Base-by-base conservation (phyloP, 768 basidiomycete genomes). In the Tylopilus rubrobrunneus region DNA sequence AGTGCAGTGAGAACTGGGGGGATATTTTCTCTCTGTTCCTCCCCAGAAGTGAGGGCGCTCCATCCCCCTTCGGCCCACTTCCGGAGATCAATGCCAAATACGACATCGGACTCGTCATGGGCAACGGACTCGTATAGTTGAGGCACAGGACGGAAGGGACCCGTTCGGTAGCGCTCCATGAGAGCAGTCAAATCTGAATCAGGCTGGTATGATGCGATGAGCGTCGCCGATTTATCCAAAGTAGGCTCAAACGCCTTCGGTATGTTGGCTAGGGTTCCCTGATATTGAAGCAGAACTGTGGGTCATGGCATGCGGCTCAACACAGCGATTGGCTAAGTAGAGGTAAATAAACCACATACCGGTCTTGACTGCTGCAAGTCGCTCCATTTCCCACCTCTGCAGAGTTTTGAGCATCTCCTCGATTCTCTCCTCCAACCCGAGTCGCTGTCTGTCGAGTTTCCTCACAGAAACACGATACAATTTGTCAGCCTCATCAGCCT, bases 161-260 rank as follows among this genome's bases (percentile, higher is more conserved):
- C 95, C 1, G 93, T 96, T 51, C 95, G 83, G 67, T 93, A 92
- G 11, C 90, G 86, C 68, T 97, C 94, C 56, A 97, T 93, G 47
- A 96, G 80, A 10, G 89, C 92, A 12, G 75, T 84, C 49, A 95
- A 71, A 73, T 94, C 94, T 1, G 84, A 84, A 57, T 97, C 93
- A 3, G 94, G 93, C 56, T 93, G 86, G 70, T 84, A 97, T 1
- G 91, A 81, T 31, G 90, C 82, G 58, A 95, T 80, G 45, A 93
- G 78, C 1, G 89, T 86, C 1, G 80, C 76, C 2, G 89, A 87
- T 33, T 84, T 82, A 60, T 89, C 86, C 29, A 85, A 67, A 2
- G 87, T 79, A 0, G 81, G 75, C 23, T 82, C 80, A 43, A 90
- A 73, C 7, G 81, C 76, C 63, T 85, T 82, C 11, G 89, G 87